A percentile compares a stretch with the other conserved stretches of the same genome.
These are phyloP conservation scores for Penicillium occitanis DNA, from an alignment of 2,329 filamentous ascomycete species.

Conservation along the genomic window DNA sequence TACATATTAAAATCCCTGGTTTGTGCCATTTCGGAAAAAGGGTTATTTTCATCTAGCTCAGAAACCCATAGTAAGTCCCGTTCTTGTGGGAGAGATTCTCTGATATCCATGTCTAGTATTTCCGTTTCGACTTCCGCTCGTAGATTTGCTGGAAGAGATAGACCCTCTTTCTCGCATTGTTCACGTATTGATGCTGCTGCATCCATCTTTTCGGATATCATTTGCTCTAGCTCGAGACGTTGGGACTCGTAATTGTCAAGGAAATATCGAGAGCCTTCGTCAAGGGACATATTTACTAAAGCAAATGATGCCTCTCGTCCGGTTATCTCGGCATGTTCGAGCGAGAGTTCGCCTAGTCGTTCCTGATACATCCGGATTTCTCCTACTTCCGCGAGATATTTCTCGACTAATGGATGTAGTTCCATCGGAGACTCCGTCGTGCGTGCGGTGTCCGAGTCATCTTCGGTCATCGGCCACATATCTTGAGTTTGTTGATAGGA, in stretches of 20 bases:
- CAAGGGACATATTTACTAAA: constrained; percentile 23
- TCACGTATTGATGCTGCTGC: constrained; percentile 24
- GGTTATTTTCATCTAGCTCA: constrained; percentile 23
- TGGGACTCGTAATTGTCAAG: constrained; percentile 27
- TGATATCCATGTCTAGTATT: background rate
- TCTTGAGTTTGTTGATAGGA: background rate
- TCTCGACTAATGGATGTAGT: constrained; percentile 23
- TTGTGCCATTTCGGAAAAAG: constrained; percentile 26
- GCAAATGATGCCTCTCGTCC: constrained; percentile 23
- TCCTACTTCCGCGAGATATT: constrained; percentile 27
- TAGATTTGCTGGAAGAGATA: background rate
- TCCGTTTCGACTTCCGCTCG: background rate
- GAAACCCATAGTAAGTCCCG: constrained; percentile 26
- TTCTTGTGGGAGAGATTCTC: constrained; percentile 1
- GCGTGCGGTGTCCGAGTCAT: background rate
- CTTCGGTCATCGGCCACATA: background rate
- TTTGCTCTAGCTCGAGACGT: constrained; percentile 24
- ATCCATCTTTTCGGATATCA: constrained; percentile 26
- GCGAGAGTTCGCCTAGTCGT: constrained; percentile 26
- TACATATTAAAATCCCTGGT: constrained; percentile 22
- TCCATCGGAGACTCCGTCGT: background rate
- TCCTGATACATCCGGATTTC: constrained; percentile 30
- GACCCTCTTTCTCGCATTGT: constrained; percentile 23
- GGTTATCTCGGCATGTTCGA: constrained; percentile 22
- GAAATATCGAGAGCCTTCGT: constrained; percentile 28